Conservation (phyloP, 257 asterid genomes). For the Scutellaria baicalensis region DNA sequence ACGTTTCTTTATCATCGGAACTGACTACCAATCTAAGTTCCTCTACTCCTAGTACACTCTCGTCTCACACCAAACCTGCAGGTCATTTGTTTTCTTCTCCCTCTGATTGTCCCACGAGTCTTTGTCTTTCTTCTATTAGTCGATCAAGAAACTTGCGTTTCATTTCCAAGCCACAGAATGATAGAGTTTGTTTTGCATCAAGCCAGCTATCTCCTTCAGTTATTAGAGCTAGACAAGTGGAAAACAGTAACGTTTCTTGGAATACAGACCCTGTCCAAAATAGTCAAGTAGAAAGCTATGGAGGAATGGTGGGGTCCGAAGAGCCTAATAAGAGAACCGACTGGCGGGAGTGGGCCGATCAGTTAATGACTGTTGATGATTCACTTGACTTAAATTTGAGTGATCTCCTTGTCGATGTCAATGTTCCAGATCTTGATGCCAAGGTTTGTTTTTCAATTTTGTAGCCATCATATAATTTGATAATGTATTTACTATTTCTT, state of each 20-base stretch:
- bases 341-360: conserved; percentile 72
- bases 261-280: conserved; percentile 22
- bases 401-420: conserved; percentile 56
- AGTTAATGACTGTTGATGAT: conserved; percentile 52
- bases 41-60: conserved; percentile 25
- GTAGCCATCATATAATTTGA: neutral
- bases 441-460: conserved; percentile 40
- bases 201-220: conserved; percentile 22
- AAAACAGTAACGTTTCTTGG: conserved; percentile 31
- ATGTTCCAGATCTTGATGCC: conserved; percentile 54
- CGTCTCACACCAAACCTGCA: conserved; percentile 22
- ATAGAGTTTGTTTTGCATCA: conserved; percentile 23
- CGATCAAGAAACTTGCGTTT: conserved; percentile 23
- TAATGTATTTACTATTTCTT: neutral
- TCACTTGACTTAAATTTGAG: conserved; percentile 50
- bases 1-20: conserved; percentile 35
- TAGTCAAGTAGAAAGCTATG: conserved; percentile 34
- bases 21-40: conserved; percentile 23
- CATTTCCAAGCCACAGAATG: conserved; percentile 26
- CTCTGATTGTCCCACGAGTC: conserved; percentile 26
- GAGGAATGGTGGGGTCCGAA: conserved; percentile 28
- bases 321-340: conserved; percentile 39
- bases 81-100: conserved; percentile 43
- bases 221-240: conserved; percentile 16
- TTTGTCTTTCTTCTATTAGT: conserved; percentile 22